phyloP scores from a whole-genome alignment of 2,329 filamentous ascomycete genomes.

The Penicillium sp. region DNA sequence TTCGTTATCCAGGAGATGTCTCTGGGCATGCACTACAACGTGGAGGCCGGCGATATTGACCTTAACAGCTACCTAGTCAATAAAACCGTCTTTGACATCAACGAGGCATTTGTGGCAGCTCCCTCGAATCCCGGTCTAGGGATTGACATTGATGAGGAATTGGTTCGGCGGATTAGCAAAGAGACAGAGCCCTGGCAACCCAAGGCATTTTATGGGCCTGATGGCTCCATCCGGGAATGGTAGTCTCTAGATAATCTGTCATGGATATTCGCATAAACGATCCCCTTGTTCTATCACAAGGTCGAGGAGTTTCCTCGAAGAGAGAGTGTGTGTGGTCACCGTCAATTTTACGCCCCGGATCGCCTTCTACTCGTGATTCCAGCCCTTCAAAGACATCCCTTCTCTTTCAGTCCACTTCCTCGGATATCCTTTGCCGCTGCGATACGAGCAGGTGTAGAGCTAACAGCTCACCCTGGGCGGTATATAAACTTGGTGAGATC shows the following conservation, averaged over 20 bases:
- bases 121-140: constrained; percentile 62
- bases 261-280: not conserved
- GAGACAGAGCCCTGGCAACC: constrained; percentile 63
- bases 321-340: no score
- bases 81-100: constrained; percentile 63
- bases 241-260: constrained; percentile 33
- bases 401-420: no score
- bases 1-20: constrained; percentile 78
- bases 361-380: no score
- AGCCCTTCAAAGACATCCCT: no score
- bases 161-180: constrained; percentile 59
- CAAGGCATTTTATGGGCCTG: constrained; percentile 65
- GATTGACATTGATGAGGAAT: constrained; percentile 68
- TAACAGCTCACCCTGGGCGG: no score
- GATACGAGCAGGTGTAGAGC: no score
- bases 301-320: no score
- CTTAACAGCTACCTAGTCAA: constrained; percentile 66
- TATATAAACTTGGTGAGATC: no score
- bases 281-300: no score
- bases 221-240: constrained; percentile 67
- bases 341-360: no score
- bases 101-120: constrained; percentile 62
- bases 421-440: no score
- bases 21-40: constrained; percentile 75
- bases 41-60: constrained; percentile 59